Evolutionary conservation across 768 basidiomycete species (phyloP), one percentile per base, ranked within the genome.

Genomic region (Lactifluus subvellereus): DNA sequence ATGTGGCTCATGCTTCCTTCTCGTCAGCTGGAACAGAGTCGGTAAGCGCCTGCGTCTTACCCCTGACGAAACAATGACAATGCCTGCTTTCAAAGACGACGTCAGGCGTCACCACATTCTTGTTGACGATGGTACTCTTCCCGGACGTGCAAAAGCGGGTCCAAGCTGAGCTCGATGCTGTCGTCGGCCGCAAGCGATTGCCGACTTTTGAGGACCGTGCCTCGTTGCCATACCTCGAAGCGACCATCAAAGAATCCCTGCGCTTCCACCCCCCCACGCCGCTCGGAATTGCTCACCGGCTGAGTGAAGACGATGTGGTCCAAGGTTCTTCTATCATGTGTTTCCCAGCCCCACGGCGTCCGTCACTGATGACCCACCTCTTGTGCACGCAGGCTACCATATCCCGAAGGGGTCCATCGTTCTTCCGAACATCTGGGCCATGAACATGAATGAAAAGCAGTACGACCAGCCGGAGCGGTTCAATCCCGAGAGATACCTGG

Each of bases 331-430:
- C 5, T 48, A 48, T 27, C 20, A 27, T 48, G 0, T 13, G 22
- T 6, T 47, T 20, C 9, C 27, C 37, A 40, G 40, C 10, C 7
- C 33, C 51, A 2, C 11, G 40, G 2, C 11, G 40, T 13, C 40
- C 40, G 40, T 40, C 14, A 1, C 14, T 43, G 45, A 22, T 50
- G 49, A 1, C 14, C 7, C 27, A 2, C 7, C 30, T 27, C 18
- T 4, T 2, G 14, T 13, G 6, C 43, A 16, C 55, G 53, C 65
- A 35, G 75, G 74, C 4, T 73, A 74, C 65, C 64, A 57, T 48
- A 73, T 77, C 43, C 76, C 76, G 4, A 72, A 74, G 59, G 75
- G 71, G 18, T 64, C 74, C 18, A 70, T 73, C 48, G 59, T 77
- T 11, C 65, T 76, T 33, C 65, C 72, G 18, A 76, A 76, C 56